A percentile compares a stretch with the other conserved stretches of the same genome.
Evolutionary conservation across 2,329 filamentous ascomycete genomes (phyloP).

Genomic region (Arachnopeziza araneosa): DNA sequence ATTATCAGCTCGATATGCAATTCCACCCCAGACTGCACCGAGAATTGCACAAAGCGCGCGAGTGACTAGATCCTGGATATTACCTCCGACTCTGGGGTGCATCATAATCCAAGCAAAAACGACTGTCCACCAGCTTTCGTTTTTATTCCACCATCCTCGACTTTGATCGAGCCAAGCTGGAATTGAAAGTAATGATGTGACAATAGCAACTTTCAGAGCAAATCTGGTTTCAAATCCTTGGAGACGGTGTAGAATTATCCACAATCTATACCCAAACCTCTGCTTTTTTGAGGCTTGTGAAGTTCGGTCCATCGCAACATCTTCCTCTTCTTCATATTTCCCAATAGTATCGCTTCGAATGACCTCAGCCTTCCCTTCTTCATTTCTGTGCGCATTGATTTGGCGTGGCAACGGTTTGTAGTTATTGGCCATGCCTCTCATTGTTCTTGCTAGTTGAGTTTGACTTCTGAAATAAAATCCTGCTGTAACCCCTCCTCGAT

Average conservation of each 20-base stretch:
- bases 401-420: conserved; percentile 30
- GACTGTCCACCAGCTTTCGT: conserved; percentile 54
- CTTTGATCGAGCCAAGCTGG: conserved; percentile 46
- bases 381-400: conserved; percentile 17
- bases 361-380: conserved; percentile 13
- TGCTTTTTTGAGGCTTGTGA: conserved; percentile 34
- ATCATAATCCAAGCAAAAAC: conserved; percentile 52
- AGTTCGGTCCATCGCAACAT: conserved; percentile 36
- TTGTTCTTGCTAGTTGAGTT: conserved; percentile 26
- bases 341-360: conserved; percentile 22
- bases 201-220: conserved; percentile 49
- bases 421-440: conserved; percentile 31
- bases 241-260: conserved; percentile 45
- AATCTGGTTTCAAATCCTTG: conserved; percentile 55
- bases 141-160: conserved; percentile 47
- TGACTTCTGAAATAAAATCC: conserved; percentile 38
- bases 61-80: conserved; percentile 50
- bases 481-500: conserved; percentile 52
- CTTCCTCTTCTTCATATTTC: conserved; percentile 33
- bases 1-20: conserved; percentile 44
- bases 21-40: conserved; percentile 49
- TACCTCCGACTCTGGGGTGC: conserved; percentile 50
- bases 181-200: conserved; percentile 46
- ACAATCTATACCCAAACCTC: conserved; percentile 41
- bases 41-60: conserved; percentile 44